These are phyloP conservation scores for Hyparrhenia diplandra DNA, from an alignment of 176 grass and related monocot species.

Conservation along the genomic window DNA sequence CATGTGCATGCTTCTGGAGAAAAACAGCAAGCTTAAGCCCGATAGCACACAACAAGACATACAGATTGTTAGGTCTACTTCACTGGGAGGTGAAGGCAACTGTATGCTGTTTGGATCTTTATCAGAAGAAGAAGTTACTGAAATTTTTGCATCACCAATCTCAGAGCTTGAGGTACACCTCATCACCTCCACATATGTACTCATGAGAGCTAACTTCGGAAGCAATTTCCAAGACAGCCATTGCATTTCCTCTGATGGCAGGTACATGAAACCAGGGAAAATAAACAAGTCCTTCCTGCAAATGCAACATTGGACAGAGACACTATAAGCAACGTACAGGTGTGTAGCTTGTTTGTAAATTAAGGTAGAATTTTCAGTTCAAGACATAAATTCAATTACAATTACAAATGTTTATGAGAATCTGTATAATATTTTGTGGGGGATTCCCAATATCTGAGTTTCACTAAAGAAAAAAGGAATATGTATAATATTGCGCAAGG, in stretches of 20 bases:
- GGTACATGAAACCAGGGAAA: background rate
- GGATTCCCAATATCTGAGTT: background rate
- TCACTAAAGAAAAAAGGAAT: background rate
- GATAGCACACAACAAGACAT: background rate
- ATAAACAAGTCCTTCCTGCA: background rate
- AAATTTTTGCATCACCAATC: background rate
- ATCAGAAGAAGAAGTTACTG: conserved; percentile 27
- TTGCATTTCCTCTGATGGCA: conserved; percentile 10
- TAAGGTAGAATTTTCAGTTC: background rate
- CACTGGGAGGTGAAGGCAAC: conserved; percentile 13
- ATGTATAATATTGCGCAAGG: too few species aligned
- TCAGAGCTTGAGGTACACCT: background rate
- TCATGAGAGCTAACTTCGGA: background rate
- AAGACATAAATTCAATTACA: background rate
- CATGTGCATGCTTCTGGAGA: background rate
- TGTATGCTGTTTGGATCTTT: conserved; percentile 10
- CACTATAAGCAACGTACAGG: conserved; percentile 9
- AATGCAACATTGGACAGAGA: background rate
- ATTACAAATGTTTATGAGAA: too few species aligned
- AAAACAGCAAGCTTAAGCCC: conserved; percentile 9
- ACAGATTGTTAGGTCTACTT: conserved; percentile 9
- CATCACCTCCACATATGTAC: background rate
- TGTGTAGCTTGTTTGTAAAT: background rate
- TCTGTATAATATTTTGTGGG: background rate
- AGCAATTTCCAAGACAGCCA: background rate